A percentile compares a stretch with the other conserved stretches of the same genome.
Conservation (phyloP, 768 basidiomycete genomes). For the Sarcomyxa edulis region DNA sequence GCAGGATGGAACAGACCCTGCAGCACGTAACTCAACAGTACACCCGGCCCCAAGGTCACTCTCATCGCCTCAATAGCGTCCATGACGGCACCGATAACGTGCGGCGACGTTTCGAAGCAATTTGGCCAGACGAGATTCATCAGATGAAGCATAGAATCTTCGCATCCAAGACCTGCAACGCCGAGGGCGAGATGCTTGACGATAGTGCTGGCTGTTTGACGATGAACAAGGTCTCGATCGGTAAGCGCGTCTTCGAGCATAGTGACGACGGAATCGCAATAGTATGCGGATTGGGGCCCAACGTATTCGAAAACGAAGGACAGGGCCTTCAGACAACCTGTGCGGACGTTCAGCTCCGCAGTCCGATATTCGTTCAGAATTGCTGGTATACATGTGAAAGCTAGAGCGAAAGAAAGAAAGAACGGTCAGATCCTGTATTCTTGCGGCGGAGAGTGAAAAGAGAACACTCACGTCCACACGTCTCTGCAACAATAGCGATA, state of each 20-base stretch:
- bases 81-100: conserved; percentile 98
- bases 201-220: conserved; percentile 96
- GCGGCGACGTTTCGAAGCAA: conserved; percentile 96
- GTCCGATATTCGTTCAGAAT: conserved; percentile 99
- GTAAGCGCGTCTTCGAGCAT: conserved; percentile 98
- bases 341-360: conserved; percentile 96
- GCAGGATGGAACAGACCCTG: conserved; percentile 98
- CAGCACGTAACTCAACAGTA: conserved; percentile 86
- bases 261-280: conserved; percentile 94
- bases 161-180: conserved; percentile 94
- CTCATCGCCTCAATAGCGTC: conserved; percentile 98
- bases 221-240: conserved; percentile 96
- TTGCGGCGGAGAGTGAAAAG: neutral
- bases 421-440: conserved; percentile 6
- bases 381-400: conserved; percentile 98
- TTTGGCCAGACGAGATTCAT: conserved; percentile 99
- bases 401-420: conserved; percentile 27
- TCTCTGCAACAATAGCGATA: conserved; percentile 93
- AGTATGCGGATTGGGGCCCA: conserved; percentile 93
- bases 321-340: conserved; percentile 96
- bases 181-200: conserved; percentile 98
- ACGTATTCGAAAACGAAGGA: conserved; percentile 99
- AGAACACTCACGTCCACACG: conserved; percentile 65
- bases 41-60: conserved; percentile 90
- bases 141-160: conserved; percentile 95